phyloP scores from a whole-genome alignment of 768 basidiomycete genomes.

The Chalciporus sphaerocephalus region DNA sequence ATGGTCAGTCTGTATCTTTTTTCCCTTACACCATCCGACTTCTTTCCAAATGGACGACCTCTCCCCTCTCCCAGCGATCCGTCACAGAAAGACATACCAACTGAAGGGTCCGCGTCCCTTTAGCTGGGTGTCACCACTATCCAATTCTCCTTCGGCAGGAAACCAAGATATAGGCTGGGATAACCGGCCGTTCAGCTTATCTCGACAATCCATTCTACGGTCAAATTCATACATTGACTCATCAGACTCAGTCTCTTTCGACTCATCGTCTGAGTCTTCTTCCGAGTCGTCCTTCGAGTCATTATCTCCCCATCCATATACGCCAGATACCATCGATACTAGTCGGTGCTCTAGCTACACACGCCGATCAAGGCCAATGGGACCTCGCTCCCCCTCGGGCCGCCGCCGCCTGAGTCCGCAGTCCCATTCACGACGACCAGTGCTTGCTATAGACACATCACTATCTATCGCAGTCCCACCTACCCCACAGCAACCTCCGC shows the following conservation, averaged over 20 bases:
- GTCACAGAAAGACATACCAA: slow-evolving; percentile 12
- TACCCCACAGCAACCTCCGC: slow-evolving; percentile 9
- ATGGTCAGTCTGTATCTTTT: not conserved
- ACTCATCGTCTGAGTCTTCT: slow-evolving; percentile 12
- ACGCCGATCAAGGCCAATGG: slow-evolving; percentile 22
- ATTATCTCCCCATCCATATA: slow-evolving; percentile 3
- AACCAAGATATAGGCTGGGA: slow-evolving; percentile 17
- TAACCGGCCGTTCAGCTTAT: slow-evolving; percentile 5
- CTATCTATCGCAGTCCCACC: not conserved
- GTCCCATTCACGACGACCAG: slow-evolving; percentile 10
- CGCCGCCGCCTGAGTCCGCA: slow-evolving; percentile 1
- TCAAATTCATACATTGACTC: slow-evolving; percentile 16
- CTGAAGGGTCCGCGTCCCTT: slow-evolving; percentile 30
- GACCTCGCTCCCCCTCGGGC: slow-evolving; percentile 25
- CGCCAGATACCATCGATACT: not conserved
- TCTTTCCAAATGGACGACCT: slow-evolving; percentile 12
- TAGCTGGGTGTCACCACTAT: slow-evolving; percentile 20
- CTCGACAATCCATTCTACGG: slow-evolving; percentile 13
- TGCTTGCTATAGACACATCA: slow-evolving; percentile 20
- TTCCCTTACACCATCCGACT: not conserved
- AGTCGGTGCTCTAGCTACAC: not conserved
- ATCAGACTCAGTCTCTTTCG: slow-evolving; percentile 10
- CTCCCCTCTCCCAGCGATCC: slow-evolving; percentile 2
- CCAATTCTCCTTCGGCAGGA: slow-evolving; percentile 13
- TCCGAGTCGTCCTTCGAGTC: slow-evolving; percentile 14